phyloP scores from a whole-genome alignment of 2,329 filamentous ascomycete species.

The Saccharata proteae region DNA sequence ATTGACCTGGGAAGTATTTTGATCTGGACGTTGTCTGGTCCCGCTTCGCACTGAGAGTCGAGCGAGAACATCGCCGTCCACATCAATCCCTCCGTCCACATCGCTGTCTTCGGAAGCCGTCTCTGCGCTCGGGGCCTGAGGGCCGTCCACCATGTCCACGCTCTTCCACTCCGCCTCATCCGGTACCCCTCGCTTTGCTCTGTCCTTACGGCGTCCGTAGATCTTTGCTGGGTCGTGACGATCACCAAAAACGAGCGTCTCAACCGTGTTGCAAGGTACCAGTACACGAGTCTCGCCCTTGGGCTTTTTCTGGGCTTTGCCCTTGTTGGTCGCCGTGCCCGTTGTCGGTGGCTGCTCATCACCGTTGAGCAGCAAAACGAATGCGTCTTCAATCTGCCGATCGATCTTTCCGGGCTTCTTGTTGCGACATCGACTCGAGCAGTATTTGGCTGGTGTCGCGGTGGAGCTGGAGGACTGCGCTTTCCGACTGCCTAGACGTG shows the following conservation, averaged over 20 bases:
- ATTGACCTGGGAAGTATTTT: constrained; percentile 40
- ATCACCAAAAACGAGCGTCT: constrained; percentile 38
- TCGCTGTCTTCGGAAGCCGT: constrained; percentile 5
- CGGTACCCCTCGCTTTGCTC: constrained; percentile 27
- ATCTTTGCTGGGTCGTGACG: constrained; percentile 33
- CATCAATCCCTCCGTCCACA: constrained; percentile 2
- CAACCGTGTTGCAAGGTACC: constrained; percentile 38
- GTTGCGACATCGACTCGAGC: constrained; percentile 42
- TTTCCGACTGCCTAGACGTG: constrained; percentile 16
- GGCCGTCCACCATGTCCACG: constrained; percentile 32
- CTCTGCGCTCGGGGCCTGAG: constrained; percentile 3
- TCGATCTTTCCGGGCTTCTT: constrained; percentile 40
- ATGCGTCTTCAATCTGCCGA: constrained; percentile 39
- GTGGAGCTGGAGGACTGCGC: constrained; percentile 18
- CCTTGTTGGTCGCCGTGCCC: constrained; percentile 8
- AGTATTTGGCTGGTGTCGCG: constrained; percentile 38
- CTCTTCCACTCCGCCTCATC: constrained; percentile 30
- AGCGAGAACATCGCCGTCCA: constrained; percentile 8
- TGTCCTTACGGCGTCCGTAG: constrained; percentile 35
- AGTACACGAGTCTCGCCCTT: constrained; percentile 42
- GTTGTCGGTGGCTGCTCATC: constrained; percentile 7
- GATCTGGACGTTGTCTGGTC: constrained; percentile 25
- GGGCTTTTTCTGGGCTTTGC: constrained; percentile 16
- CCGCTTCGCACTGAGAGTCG: constrained; percentile 12
- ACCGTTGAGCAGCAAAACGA: constrained; percentile 31